Evolutionary conservation across 495 filamentous ascomycete species (phyloP), one percentile per base, ranked within the genome.

Genomic region (Tirmania nivea): DNA sequence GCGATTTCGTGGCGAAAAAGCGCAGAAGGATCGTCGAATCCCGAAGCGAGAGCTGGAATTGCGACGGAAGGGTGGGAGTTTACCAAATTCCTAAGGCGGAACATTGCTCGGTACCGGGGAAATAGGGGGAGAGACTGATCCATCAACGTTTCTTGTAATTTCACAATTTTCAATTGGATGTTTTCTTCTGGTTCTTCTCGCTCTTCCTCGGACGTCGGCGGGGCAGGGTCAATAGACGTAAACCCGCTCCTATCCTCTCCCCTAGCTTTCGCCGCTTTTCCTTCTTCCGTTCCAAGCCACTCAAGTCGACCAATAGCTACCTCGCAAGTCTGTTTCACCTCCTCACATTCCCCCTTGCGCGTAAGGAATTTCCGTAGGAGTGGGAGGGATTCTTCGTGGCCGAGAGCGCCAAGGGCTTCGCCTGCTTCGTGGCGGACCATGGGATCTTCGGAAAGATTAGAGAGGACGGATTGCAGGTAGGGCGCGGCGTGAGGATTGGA

Each of bases 1-100:
- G 92, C 90, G 60, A 96, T 84, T 64, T 99, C 90, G 68, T 99
- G 90, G 55, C 90, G 77, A 73, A 99, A 95, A n/a, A 99, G 77
- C 17, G 87, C 86, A 45, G 86, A 93, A 10, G 78, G 72, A 65
- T 99, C 90, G 8, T 72, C 71, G 61, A 99, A 80, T 2, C 90
- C 92, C 60, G 76, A 79, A n/a, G 89, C 83, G 49, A 99, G 71
- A 8, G 87, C 82, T 49, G 80, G 74, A 53, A 99, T 73, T 37
- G 90, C 89, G 17, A 80, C 80, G 21, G 85, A 73, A 19, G 8
- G 88, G 86, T 2, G 86, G 3, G 89, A 88, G 8, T 88, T 94
- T 12, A 85, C 82, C 51, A 99, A 77, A 67, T 96, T 88, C 56
- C 90, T 80, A 45, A 99, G 77, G 45, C 84, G 83, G 62, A 99